Evolutionary conservation across 2,329 filamentous ascomycete species (phyloP), one percentile per base, ranked within the genome.

Genomic region (Cladosporium velox): DNA sequence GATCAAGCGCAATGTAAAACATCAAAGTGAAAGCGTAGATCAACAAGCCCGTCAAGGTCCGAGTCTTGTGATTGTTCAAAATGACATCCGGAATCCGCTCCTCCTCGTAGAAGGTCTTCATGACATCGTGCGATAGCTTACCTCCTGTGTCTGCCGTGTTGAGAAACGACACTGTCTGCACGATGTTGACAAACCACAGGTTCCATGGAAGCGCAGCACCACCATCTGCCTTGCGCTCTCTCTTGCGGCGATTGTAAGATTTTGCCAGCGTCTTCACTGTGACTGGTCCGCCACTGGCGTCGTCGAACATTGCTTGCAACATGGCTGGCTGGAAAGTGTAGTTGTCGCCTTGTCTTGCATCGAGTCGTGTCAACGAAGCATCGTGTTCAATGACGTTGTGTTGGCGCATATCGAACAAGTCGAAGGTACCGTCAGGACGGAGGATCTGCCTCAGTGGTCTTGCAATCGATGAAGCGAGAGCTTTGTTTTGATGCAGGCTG

Each of bases 341-440:
- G 55, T 77, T 77, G 65, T 77, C 74, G 18, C 75, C 75, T 38
- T 77, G 75, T 15, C 71, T 73, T 55, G 73, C 72, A 60, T 78
- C 76, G 7, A 77, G 71, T 15, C 76, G 71, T 2, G 75, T 76
- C 63, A 78, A 71, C 30, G 75, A 77, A 7, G 71, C 70, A 62
- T 77, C 76, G 68, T 78, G 76, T 68, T 78, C 76, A 52, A 78
- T 70, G 6, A 76, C 70, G 58, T 75, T 74, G 68, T 77, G 75
- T 41, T 68, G 70, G n/a, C 75, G 71, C 26, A 72, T 71, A 66
- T 77, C 72, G 41, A 72, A 61, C 24, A 77, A 70, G 59, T 76
- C 71, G 68, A 77, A 77, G 1, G 74, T 76, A n/a, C 73, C 72
- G 54, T 76, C 72, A 41, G 69, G 65, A 32, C 72, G 72, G 6